Base-by-base conservation (phyloP, 2,329 filamentous ascomycete genomes). In the Trichoderma brevicompactum region DNA sequence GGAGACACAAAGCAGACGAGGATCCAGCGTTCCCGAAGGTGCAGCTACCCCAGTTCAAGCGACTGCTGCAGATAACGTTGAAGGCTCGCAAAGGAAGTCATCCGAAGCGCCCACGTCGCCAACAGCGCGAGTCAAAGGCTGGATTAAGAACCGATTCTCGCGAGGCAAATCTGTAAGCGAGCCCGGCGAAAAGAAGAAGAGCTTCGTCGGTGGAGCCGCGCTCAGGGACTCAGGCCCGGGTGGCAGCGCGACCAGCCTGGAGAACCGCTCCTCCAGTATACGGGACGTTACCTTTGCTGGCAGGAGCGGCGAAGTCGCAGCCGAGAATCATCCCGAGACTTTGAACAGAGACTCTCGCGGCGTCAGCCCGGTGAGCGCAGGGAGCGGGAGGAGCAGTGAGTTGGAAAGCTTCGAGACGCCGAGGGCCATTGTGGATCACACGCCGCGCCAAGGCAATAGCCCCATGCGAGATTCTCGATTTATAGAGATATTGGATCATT, bases 391-490 rank as follows among this genome's bases (percentile, higher is more conserved):
- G 32, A 66, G 67, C 19, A 66, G 68, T 34, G 56, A 64, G 5
- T 19, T 65, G 17, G 43, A 66, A 7, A 70, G 70, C 19, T 74
- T 82, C 12, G 76, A 76, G 28, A 76, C 80, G 8, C 81, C 81
- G 1, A 72, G 72, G 12, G 74, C 72, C 1, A 74, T 82, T 7
- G 71, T 69, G 40, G 77, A 78, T 12, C 69, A 73, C 15, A 72
- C 70, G 0, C 69, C 68, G 19, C 73, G 75, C n/a, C 76, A 78
- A 54, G 80, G 80, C 53, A 79, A 79, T 59, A 88, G 85, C 72
- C 85, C 85, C 0, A 81, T 76, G 5, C 77, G 86, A 61, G 84
- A 85, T 67, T 87, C 86, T 44, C 83, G 80, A 69, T 89, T 89
- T 69, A 79, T 78, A 54, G 87, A 89, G 76, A 82, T 84, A 68